Base-by-base conservation (phyloP, 208 protist species). In the Crithidia sp. region DNA sequence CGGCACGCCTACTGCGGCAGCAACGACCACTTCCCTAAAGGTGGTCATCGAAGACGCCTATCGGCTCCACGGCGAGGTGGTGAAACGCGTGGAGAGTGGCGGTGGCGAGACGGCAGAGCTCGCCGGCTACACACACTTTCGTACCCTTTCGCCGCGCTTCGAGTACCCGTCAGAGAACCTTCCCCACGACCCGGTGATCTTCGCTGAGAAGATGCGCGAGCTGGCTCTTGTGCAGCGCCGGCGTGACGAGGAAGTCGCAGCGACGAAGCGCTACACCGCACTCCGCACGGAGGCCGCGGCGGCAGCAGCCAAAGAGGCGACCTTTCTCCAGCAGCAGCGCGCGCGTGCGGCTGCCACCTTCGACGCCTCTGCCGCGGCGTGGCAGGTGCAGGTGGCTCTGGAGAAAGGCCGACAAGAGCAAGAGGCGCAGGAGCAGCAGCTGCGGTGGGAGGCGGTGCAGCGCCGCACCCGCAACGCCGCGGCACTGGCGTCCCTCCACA, bases 261-360 rank as follows among this genome's bases (percentile, higher is more conserved):
- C 85, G 14, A 59, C 45, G 10, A 41, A 53, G 36, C 76, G 76
- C 44, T 73, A 91, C 58, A 47, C 67, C 4, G 65, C 55, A 19
- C 67, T 91, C 56, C 65, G 76, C n/a, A 55, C 65, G 7, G 61
- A 84, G 53, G 72, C 85, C 2, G 75, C 79, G 19, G 54, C 77
- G 19, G 74, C 66, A 3, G 77, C 82, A 28, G 50, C 79, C 5
- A 53, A 68, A 8, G 81, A 92, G 49, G 82, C 89, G 39, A 74
- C 82, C 4, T 72, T 80, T 16, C n/a, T 95, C 16, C 80, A 90
- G 74, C 77, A 87, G 75, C 81, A 92, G 63, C 84, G 83, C 13
- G 88, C 83, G 17, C 66, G 75, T n/a, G 69, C 93, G 17, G 77
- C 88, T 12, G 89, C 89, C 19, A 94, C 91, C 79, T 88, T 83